Percentiles rank a stretch among this genome's conserved stretches.
Evolutionary conservation across 495 filamentous ascomycete species (phyloP).

Genomic region (Peziza echinospora): DNA sequence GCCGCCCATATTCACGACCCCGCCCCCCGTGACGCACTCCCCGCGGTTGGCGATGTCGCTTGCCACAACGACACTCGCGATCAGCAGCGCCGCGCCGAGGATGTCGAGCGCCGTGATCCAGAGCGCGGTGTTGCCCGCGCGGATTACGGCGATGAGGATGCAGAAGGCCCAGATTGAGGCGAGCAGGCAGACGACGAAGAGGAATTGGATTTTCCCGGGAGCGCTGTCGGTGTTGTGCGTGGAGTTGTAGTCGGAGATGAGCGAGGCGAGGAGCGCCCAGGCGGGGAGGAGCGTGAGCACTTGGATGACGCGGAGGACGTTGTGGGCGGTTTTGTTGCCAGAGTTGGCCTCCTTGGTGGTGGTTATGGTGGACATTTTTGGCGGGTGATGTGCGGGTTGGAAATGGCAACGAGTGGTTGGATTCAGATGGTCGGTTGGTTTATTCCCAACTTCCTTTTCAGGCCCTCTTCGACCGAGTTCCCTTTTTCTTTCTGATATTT

Average conservation of each 20-base stretch:
- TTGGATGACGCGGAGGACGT: conserved; percentile 10
- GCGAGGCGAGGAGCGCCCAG: conserved; percentile 16
- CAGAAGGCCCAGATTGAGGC: conserved; percentile 17
- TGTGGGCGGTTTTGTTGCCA: conserved; percentile 7
- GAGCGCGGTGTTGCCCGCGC: conserved; percentile 15
- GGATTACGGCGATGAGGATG: conserved; percentile 11
- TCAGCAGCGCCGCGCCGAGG: conserved; percentile 6
- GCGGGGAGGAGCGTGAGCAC: conserved; percentile 12
- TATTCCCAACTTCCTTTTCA: too few species aligned
- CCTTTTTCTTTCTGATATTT: too few species aligned
- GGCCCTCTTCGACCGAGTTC: too few species aligned
- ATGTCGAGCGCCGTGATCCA: conserved; percentile 16
- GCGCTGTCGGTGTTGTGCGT: neutral
- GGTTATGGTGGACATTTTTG: too few species aligned
- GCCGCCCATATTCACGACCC: too few species aligned
- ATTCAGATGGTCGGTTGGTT: too few species aligned
- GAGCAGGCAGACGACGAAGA: conserved; percentile 16
- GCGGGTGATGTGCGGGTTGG: too few species aligned
- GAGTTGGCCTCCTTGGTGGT: conserved; percentile 1
- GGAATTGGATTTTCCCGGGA: conserved; percentile 8
- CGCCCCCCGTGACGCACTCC: conserved; percentile 3
- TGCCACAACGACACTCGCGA: conserved; percentile 11
- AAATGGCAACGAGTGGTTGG: too few species aligned
- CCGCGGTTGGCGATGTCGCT: conserved; percentile 7
- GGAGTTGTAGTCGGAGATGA: conserved; percentile 9